Percentiles rank a stretch among this genome's conserved stretches.
Evolutionary conservation across 208 protist species (phyloP).

Genomic region (Naegleria gruberi): DNA sequence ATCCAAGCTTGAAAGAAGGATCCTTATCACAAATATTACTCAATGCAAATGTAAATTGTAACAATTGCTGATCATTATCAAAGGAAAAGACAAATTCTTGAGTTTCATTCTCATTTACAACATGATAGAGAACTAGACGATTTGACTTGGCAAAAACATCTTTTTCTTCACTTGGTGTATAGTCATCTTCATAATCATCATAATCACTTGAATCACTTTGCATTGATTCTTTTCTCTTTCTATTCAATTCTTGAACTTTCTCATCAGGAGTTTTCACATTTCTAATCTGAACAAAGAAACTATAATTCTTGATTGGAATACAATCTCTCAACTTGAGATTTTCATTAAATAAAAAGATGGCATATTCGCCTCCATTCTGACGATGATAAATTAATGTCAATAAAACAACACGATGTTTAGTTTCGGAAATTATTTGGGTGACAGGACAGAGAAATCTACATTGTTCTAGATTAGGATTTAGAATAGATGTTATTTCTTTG

Average conservation of each 20-base stretch:
- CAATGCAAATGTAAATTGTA: background rate
- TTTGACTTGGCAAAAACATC: background rate
- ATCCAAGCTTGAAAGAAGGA: background rate
- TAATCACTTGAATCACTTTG: background rate
- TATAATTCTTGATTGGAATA: background rate
- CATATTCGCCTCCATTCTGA: background rate
- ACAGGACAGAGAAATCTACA: background rate
- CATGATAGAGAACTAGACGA: background rate
- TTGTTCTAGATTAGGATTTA: background rate
- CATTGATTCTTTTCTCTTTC: background rate
- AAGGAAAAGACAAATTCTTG: background rate
- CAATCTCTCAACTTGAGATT: background rate
- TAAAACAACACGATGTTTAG: background rate
- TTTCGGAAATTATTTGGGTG: background rate
- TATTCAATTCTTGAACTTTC: background rate
- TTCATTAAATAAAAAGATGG: background rate
- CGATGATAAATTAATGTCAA: background rate
- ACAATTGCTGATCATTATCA: background rate
- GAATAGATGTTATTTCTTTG: background rate
- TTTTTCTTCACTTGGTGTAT: background rate
- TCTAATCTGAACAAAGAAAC: background rate
- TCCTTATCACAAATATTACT: background rate
- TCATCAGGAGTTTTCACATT: background rate
- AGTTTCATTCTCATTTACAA: background rate
- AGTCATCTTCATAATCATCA: background rate